Percentiles rank a stretch among this genome's conserved stretches.
phyloP scores from a whole-genome alignment of 805 yeast genomes.

The Sungouiella blattae region DNA sequence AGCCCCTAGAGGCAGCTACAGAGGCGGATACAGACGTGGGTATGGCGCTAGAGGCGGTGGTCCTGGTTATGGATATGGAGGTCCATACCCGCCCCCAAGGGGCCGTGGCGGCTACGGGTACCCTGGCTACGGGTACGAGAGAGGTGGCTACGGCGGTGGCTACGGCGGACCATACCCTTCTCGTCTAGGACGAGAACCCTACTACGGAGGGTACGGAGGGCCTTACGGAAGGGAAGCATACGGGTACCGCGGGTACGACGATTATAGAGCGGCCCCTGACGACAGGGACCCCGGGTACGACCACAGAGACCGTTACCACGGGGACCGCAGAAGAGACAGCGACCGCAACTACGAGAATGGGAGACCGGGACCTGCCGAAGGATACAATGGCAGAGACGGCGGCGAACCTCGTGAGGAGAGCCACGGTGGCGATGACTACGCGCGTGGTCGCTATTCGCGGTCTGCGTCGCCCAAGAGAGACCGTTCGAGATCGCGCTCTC shows the following conservation, averaged over 20 bases:
- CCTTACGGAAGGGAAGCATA: constrained; percentile 14
- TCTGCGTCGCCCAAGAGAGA: constrained; percentile 33
- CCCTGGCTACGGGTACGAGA: constrained; percentile 14
- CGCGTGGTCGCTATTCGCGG: constrained; percentile 26
- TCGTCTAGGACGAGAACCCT: constrained; percentile 15
- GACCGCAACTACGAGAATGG: constrained; percentile 10
- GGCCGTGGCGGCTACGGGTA: constrained; percentile 23
- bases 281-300: constrained; percentile 19
- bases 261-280: constrained; percentile 17
- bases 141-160: constrained; percentile 23
- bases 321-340: constrained; percentile 11
- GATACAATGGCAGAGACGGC: constrained; percentile 9
- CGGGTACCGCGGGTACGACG: constrained; percentile 15
- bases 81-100: constrained; percentile 13
- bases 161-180: constrained; percentile 10
- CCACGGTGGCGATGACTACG: constrained; percentile 12
- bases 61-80: constrained; percentile 20
- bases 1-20: constrained; percentile 24
- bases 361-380: no score
- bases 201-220: constrained; percentile 9
- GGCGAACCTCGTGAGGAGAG: constrained; percentile 11
- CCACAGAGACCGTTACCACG: constrained; percentile 16
- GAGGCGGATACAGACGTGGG: constrained; percentile 15
- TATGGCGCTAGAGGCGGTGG: constrained; percentile 14
- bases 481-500: constrained; percentile 37